Percentiles rank a stretch among this genome's conserved stretches.
These are phyloP conservation scores for Cytospora mali DNA, from an alignment of 2,329 filamentous ascomycete species.

Conservation along the genomic window DNA sequence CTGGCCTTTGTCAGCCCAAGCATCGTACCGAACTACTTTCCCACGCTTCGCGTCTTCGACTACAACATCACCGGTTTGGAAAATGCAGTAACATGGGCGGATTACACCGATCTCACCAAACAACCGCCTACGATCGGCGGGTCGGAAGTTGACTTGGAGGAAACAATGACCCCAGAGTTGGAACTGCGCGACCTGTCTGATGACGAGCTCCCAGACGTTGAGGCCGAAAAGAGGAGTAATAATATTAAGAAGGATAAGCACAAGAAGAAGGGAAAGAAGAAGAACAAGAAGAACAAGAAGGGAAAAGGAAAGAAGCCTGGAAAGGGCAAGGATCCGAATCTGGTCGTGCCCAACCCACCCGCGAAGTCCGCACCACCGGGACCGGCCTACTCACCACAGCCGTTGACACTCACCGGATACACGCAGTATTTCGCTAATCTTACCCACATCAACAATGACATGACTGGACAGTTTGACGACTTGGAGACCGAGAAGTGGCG, in stretches of 20 bases:
- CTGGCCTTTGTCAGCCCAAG: constrained; percentile 81
- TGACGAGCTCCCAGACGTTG: constrained; percentile 25
- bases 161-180: constrained; percentile 15
- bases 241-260: constrained; percentile 40
- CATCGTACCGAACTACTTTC: constrained; percentile 90
- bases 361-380: constrained; percentile 74
- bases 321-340: constrained; percentile 59
- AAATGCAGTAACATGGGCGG: constrained; percentile 50
- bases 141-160: not conserved
- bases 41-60: constrained; percentile 84
- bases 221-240: constrained; percentile 38
- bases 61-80: constrained; percentile 88
- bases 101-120: constrained; percentile 34
- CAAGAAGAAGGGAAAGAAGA: constrained; percentile 50
- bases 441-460: constrained; percentile 82
- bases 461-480: constrained; percentile 39
- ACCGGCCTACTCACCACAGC: constrained; percentile 86
- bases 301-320: constrained; percentile 46
- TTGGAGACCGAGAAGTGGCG: constrained; percentile 54
- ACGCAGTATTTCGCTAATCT: constrained; percentile 94
- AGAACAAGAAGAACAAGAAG: constrained; percentile 46
- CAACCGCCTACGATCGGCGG: constrained; percentile 18
- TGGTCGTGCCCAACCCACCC: constrained; percentile 71
- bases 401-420: constrained; percentile 77
- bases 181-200: constrained; percentile 33